Percentiles rank a stretch among this genome's conserved stretches.
These are phyloP conservation scores for Acanthamoeba lenticulata DNA, from an alignment of 208 protist genomes.

Conservation along the genomic window DNA sequence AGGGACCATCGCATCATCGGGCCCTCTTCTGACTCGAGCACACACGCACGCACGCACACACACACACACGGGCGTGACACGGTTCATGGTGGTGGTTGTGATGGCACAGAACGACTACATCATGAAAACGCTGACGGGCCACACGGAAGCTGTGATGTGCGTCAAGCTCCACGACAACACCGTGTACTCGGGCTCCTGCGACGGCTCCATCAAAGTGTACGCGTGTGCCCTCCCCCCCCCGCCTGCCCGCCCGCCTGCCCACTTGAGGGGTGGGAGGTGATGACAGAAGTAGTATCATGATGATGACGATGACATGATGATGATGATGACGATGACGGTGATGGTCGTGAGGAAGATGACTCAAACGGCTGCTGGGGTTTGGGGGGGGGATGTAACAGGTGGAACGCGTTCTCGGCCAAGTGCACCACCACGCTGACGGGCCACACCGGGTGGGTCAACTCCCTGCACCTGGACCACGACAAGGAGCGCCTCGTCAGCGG, in stretches of 20 bases:
- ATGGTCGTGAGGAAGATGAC: too few relatives aligned
- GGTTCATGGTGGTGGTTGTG: too few relatives aligned
- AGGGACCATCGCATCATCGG: background rate
- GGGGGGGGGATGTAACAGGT: background rate
- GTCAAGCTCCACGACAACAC: background rate
- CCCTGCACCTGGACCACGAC: background rate
- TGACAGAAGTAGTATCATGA: background rate
- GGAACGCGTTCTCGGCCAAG: constrained; percentile 28
- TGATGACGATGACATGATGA: background rate
- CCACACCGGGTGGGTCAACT: constrained; percentile 43
- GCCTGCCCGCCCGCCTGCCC: too few relatives aligned
- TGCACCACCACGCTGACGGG: constrained; percentile 12
- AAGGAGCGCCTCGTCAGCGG: constrained; percentile 52
- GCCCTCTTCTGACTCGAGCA: too few relatives aligned
- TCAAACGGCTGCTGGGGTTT: background rate
- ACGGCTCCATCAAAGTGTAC: constrained; percentile 45
- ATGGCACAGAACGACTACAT: background rate
- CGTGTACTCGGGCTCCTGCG: constrained; percentile 23
- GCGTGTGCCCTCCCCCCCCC: background rate
- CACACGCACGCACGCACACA: too few relatives aligned
- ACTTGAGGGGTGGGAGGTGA: too few relatives aligned
- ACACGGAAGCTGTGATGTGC: background rate
- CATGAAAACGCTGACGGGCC: constrained; percentile 14
- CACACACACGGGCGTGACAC: too few relatives aligned
- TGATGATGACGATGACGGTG: background rate